These are phyloP conservation scores for Aspergillus viridinutans DNA, from an alignment of 2,329 filamentous ascomycete genomes.

Conservation along the genomic window DNA sequence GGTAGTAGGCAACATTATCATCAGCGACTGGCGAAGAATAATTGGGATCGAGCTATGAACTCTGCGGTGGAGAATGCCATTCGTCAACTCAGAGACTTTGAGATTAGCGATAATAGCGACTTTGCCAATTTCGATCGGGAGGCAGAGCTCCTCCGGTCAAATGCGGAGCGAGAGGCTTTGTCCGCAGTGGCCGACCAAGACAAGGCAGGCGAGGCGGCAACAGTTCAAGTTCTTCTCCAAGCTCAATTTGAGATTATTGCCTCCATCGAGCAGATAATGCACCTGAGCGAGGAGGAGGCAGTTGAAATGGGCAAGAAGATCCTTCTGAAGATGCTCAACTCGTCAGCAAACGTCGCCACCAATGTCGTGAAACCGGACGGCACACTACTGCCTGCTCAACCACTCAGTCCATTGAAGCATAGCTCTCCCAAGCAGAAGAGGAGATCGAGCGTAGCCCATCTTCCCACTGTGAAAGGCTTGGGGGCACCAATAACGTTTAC, in stretches of 20 bases:
- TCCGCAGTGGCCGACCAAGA: constrained; percentile 78
- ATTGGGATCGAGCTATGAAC: constrained; percentile 85
- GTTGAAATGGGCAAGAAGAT: constrained; percentile 73
- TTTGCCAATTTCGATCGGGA: constrained; percentile 71
- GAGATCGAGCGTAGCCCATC: constrained; percentile 41
- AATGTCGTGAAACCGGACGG: constrained; percentile 91
- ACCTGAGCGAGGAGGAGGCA: constrained; percentile 79
- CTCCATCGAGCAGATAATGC: constrained; percentile 74
- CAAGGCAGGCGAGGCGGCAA: constrained; percentile 69
- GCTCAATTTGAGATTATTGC: constrained; percentile 90
- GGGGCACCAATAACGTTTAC: constrained; percentile 29
- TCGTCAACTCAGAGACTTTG: constrained; percentile 69
- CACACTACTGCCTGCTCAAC: constrained; percentile 50
- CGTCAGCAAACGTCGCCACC: constrained; percentile 68
- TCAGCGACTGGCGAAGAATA: constrained; percentile 71
- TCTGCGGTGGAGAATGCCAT: constrained; percentile 83
- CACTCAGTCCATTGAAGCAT: constrained; percentile 66
- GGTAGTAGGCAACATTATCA: constrained; percentile 86
- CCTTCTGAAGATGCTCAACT: constrained; percentile 72
- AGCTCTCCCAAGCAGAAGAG: constrained; percentile 69
- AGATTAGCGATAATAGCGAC: constrained; percentile 63
- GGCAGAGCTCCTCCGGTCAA: constrained; percentile 77
- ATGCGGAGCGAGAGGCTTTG: constrained; percentile 75
- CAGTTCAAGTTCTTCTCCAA: constrained; percentile 77
- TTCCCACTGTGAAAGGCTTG: constrained; percentile 24